These are phyloP conservation scores for Psidium guajava DNA, from an alignment of 345 rosid genomes.

Conservation along the genomic window DNA sequence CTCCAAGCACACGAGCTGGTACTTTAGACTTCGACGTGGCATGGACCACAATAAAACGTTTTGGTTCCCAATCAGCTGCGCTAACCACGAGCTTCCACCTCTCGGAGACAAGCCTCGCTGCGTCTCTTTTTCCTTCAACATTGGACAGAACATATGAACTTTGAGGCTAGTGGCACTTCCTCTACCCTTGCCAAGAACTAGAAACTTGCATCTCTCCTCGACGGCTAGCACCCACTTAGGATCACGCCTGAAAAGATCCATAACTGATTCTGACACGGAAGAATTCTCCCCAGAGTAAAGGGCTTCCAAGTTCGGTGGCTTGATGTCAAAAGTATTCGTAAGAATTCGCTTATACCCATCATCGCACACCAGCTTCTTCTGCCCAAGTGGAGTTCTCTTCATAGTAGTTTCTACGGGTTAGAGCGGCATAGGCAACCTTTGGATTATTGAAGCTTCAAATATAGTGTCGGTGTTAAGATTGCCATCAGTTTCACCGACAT, in stretches of 20 bases:
- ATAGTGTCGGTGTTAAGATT: constrained; percentile 28
- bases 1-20: constrained; percentile 68
- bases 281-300: constrained; percentile 84
- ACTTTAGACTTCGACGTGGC: constrained; percentile 68
- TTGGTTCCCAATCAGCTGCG: constrained; percentile 92
- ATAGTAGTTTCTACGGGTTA: constrained; percentile 54
- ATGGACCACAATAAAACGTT: constrained; percentile 69
- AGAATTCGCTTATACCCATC: constrained; percentile 85
- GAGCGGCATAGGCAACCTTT: constrained; percentile 58
- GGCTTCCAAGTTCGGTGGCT: constrained; percentile 59
- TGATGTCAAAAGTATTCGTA: constrained; percentile 86
- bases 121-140: constrained; percentile 91
- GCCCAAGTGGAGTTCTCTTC: constrained; percentile 64
- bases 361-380: constrained; percentile 81
- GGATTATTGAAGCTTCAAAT: constrained; percentile 53
- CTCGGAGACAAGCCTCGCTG: constrained; percentile 73
- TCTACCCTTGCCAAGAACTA: constrained; percentile 80
- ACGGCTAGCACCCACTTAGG: constrained; percentile 84
- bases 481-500: constrained; percentile 54
- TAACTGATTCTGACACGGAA: constrained; percentile 53
- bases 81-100: constrained; percentile 85
- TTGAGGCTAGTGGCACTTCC: constrained; percentile 38
- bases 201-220: constrained; percentile 87
- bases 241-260: constrained; percentile 84
- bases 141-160: constrained; percentile 86